phyloP scores from a whole-genome alignment of 2,329 filamentous ascomycete genomes.

The Trichothecium roseum region DNA sequence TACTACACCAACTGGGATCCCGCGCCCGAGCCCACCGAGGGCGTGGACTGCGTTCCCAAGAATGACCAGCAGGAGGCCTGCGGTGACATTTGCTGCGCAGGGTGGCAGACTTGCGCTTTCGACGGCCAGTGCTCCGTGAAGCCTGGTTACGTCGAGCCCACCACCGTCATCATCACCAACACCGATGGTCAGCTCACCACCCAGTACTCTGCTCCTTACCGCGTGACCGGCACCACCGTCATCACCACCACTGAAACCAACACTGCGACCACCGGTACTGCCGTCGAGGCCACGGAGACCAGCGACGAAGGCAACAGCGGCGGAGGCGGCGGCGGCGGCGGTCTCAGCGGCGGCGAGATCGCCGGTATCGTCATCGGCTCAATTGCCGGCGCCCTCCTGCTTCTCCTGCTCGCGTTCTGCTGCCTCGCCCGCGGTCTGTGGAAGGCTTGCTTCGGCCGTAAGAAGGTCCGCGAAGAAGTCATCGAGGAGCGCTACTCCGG shows the following conservation, averaged over 20 bases:
- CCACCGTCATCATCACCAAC: constrained; percentile 30
- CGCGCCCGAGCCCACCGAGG: constrained; percentile 31
- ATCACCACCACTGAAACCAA: constrained; percentile 35
- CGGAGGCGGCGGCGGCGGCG: constrained; percentile 23
- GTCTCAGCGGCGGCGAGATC: constrained; percentile 62
- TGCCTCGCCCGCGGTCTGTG: constrained; percentile 56
- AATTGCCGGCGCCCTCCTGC: constrained; percentile 54
- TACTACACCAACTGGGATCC: constrained; percentile 38
- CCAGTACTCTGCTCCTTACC: constrained; percentile 38
- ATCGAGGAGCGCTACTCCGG: constrained; percentile 52
- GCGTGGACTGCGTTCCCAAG: constrained; percentile 38
- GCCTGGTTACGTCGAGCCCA: constrained; percentile 31
- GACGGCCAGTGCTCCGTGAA: constrained; percentile 47
- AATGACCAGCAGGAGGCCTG: constrained; percentile 50
- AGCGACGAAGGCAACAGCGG: constrained; percentile 25
- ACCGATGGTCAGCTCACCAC: constrained; percentile 40
- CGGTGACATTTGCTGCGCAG: constrained; percentile 60
- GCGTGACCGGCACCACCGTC: constrained; percentile 43
- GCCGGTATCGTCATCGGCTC: constrained; percentile 72
- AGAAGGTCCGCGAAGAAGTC: constrained; percentile 44
- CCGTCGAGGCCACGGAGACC: constrained; percentile 34
- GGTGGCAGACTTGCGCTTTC: constrained; percentile 55
- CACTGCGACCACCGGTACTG: constrained; percentile 34
- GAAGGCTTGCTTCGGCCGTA: constrained; percentile 49
- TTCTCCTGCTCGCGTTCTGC: constrained; percentile 65